Percentiles rank a stretch among this genome's conserved stretches.
Conservation (phyloP, 2,329 filamentous ascomycete species). For the Myriosclerotinia duriaeana region DNA sequence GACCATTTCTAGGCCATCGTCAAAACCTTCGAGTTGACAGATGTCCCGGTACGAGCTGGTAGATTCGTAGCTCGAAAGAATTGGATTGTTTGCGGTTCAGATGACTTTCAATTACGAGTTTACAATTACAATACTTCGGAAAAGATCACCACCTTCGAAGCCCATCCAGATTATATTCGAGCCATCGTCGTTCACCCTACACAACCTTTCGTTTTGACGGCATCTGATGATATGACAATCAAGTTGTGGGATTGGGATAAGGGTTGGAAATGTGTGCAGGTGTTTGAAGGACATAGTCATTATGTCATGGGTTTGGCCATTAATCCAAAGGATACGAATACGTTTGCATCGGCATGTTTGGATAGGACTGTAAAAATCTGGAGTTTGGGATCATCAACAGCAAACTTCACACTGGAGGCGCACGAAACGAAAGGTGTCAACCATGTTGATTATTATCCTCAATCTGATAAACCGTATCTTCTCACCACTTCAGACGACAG, state of each 20-base stretch:
- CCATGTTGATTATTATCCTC: conserved; percentile 86
- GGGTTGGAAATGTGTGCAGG: conserved; percentile 90
- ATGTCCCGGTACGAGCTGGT: conserved; percentile 94
- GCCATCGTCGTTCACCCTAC: conserved; percentile 94
- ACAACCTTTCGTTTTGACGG: conserved; percentile 92
- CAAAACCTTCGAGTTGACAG: conserved; percentile 98
- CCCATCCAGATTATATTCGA: conserved; percentile 97
- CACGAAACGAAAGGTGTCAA: conserved; percentile 98
- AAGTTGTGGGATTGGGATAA: conserved; percentile 99
- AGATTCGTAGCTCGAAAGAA: conserved; percentile 98
- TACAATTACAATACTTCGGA: conserved; percentile 99
- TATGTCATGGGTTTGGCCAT: conserved; percentile 97
- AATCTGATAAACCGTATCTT: conserved; percentile 78
- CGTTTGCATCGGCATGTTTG: conserved; percentile 88
- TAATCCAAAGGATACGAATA: conserved; percentile 96
- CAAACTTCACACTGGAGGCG: conserved; percentile 95
- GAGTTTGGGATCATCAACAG: conserved; percentile 88
- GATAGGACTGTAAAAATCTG: conserved; percentile 98
- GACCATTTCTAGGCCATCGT: conserved; percentile 66
- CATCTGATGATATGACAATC: conserved; percentile 97
- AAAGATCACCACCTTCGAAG: conserved; percentile 96
- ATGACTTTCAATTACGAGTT: conserved; percentile 84
- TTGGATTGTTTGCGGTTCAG: conserved; percentile 94
- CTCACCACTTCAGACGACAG: conserved; percentile 95
- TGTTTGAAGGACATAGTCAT: conserved; percentile 94